These are phyloP conservation scores for Amoeboaphelidium protococcarum DNA, from an alignment of 371 early-diverging fungal species.

Conservation along the genomic window DNA sequence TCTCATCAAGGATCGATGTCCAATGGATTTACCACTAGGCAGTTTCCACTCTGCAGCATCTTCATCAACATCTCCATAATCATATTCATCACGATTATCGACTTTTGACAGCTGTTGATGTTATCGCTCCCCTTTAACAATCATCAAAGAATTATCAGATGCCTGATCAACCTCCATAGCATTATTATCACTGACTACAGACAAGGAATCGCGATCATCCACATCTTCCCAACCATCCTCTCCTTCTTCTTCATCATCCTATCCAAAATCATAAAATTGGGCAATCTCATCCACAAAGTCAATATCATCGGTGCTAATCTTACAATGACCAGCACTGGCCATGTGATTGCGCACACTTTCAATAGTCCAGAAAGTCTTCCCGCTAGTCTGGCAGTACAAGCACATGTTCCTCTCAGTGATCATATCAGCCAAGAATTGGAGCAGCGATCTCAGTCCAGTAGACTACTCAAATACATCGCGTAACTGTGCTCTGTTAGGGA, in stretches of 20 bases:
- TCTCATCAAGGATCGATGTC: slow-evolving; percentile 47
- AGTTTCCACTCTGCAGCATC: slow-evolving; percentile 58
- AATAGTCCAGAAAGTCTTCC: slow-evolving; percentile 44
- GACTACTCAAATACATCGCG: slow-evolving; percentile 66
- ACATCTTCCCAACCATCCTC: slow-evolving; percentile 2
- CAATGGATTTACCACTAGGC: slow-evolving; percentile 52
- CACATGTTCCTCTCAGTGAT: slow-evolving; percentile 73
- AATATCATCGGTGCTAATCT: slow-evolving; percentile 65
- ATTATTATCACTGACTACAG: slow-evolving; percentile 9
- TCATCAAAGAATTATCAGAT: too few species aligned
- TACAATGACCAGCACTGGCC: slow-evolving; percentile 84
- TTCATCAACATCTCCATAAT: slow-evolving; percentile 27
- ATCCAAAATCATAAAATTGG: slow-evolving; percentile 75
- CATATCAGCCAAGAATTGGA: slow-evolving; percentile 77
- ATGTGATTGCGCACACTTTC: slow-evolving; percentile 85
- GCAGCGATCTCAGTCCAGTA: slow-evolving; percentile 55
- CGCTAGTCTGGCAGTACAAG: slow-evolving; percentile 76
- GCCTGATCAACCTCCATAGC: background rate
- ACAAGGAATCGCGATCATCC: slow-evolving; percentile 3
- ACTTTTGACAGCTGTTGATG: background rate
- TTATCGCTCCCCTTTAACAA: too few species aligned
- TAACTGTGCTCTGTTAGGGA: slow-evolving; percentile 85
- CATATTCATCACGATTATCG: too few species aligned
- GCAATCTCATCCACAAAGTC: slow-evolving; percentile 62
- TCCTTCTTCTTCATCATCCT: slow-evolving; percentile 6